A percentile compares a stretch with the other conserved stretches of the same genome.
Evolutionary conservation across 805 yeast species (phyloP).

Genomic region (Kluyveromyces siamensis): DNA sequence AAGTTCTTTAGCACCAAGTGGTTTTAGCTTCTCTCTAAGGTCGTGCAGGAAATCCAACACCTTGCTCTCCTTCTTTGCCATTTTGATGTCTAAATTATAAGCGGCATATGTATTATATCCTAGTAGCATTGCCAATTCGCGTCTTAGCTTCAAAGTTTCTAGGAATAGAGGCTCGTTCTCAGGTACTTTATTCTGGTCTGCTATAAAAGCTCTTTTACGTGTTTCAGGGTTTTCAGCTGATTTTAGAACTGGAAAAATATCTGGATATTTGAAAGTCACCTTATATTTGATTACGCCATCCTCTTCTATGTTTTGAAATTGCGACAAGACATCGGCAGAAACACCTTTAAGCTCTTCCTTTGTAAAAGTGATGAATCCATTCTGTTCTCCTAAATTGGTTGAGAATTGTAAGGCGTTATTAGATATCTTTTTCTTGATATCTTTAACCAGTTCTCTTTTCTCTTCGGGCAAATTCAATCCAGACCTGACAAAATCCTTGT

Average conservation of each 20-base stretch:
- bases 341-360: constrained; percentile 64
- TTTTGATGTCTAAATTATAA: constrained; percentile 63
- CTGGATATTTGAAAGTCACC: constrained; percentile 79
- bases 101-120: constrained; percentile 66
- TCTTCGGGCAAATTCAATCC: constrained; percentile 58
- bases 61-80: constrained; percentile 62
- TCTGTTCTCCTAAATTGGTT: constrained; percentile 64
- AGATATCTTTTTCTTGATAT: constrained; percentile 51
- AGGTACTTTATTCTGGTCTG: constrained; percentile 59
- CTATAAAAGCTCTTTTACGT: constrained; percentile 55
- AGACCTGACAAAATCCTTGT: constrained; percentile 50
- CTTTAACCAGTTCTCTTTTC: constrained; percentile 46
- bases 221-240: constrained; percentile 57
- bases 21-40: constrained; percentile 47
- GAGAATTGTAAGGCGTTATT: constrained; percentile 46
- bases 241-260: constrained; percentile 66
- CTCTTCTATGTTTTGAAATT: constrained; percentile 40
- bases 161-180: constrained; percentile 53
- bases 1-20: constrained; percentile 50
- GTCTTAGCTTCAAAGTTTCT: constrained; percentile 54
- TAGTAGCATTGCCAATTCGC: constrained; percentile 48
- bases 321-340: constrained; percentile 52
- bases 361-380: constrained; percentile 51
- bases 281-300: constrained; percentile 38
- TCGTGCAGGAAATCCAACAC: constrained; percentile 58